These are phyloP conservation scores for Lotmaria passim DNA, from an alignment of 208 protist species.

Conservation along the genomic window DNA sequence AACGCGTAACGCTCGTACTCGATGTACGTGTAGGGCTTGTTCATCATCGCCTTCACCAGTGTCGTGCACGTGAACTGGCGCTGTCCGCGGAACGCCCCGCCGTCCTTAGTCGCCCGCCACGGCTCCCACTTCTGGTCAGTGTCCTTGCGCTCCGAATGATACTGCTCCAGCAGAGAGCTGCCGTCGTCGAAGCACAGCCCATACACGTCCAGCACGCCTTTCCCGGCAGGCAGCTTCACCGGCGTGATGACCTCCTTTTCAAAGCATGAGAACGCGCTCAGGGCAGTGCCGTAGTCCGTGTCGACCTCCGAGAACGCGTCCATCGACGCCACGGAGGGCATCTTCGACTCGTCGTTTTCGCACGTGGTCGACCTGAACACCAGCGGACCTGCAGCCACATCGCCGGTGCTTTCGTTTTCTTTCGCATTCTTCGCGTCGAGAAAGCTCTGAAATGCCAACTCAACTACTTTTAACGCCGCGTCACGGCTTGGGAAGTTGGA, in stretches of 20 bases:
- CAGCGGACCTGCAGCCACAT: constrained; percentile 11
- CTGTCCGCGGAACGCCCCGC: constrained; percentile 54
- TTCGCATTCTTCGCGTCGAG: constrained; percentile 23
- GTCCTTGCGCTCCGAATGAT: constrained; percentile 55
- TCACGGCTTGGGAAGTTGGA: constrained; percentile 65
- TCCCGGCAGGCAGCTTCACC: constrained; percentile 46
- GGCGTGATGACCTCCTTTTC: constrained; percentile 58
- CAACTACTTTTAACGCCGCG: constrained; percentile 52
- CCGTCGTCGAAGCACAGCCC: constrained; percentile 64
- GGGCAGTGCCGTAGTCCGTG: constrained; percentile 65
- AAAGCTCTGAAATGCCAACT: constrained; percentile 36
- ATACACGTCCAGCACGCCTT: constrained; percentile 66
- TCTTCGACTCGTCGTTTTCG: constrained; percentile 44
- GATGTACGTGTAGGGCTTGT: constrained; percentile 53
- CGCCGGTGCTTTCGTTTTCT: background rate
- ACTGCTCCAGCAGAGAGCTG: constrained; percentile 43
- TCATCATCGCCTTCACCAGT: constrained; percentile 60
- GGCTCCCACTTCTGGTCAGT: constrained; percentile 55
- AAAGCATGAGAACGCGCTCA: constrained; percentile 59
- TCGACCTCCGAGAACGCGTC: constrained; percentile 58
- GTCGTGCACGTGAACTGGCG: constrained; percentile 64
- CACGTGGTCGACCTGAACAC: constrained; percentile 50
- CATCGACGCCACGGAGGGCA: constrained; percentile 48
- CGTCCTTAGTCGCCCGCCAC: constrained; percentile 49
- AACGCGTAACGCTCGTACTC: constrained; percentile 74